Base-by-base conservation (phyloP, 768 basidiomycete species). In the Leucocoprinus birnbaumii region DNA sequence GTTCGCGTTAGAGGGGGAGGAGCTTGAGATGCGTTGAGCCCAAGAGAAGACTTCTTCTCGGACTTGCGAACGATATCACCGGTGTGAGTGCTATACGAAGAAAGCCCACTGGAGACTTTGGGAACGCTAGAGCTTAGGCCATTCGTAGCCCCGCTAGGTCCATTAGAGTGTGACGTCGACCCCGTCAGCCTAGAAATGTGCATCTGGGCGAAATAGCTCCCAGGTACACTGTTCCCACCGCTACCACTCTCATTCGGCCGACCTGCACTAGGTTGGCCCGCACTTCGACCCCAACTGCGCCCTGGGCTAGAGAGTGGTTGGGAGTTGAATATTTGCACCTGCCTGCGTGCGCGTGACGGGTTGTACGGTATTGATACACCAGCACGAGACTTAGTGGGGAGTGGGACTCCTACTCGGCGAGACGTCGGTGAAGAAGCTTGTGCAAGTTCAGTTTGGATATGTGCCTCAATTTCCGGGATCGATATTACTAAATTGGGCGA, bases 291-390 rank as follows among this genome's bases (percentile, higher is more conserved):
- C 27, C 63, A 57, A 58, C 72, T 74, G 46, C 73, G 65, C 18
- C 71, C 69, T 13, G 81, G 81, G 62, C 86, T 89, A 3, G 84
- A 70, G 22, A 92, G 67, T 26, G 90, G 90, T 65, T 92, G 90
- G 2, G 90, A 92, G 64, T 88, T 80, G 62, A 90, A 89, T 34
- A 91, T 92, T 62, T 91, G 86, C 41, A 91, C 89, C 55, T 87
- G 85, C 21, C 82, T 80, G 58, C 81, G 78, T 11, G 80, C 55
- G 47, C 75, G 64, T 56, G 76, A 71, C 53, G 78, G 79, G 41
- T 75, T 76, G 46, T 73, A 78, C 43, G 82, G 85, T 61, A 84
- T 88, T 27, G 79, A 76, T 54, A 86, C 81, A 37, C 83, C 82
- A 22, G 81, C 70, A 44, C 80, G 86, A 51, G 75, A 76, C 69